Percentiles rank a stretch among this genome's conserved stretches.
Conservation (phyloP, 2,329 filamentous ascomycete genomes). For the Graphiopsis chlorocephala region DNA sequence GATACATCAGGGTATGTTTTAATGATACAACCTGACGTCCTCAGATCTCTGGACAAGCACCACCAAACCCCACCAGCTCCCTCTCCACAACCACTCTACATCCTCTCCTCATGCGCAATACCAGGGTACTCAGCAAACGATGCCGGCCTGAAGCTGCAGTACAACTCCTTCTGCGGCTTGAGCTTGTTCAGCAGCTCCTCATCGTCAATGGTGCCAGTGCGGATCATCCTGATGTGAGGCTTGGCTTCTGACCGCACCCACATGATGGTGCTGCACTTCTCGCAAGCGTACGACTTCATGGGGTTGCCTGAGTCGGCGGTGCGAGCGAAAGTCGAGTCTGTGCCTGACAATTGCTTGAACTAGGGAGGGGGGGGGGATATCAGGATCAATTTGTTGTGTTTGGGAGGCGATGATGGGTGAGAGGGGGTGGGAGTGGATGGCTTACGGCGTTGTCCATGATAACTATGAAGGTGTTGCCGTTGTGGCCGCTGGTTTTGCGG, state of each 20-base stretch:
- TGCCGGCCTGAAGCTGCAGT: background rate
- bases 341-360: slow-evolving; percentile 31
- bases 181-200: slow-evolving; percentile 20
- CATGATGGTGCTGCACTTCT: slow-evolving; percentile 30
- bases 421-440: background rate
- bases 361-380: slow-evolving; percentile 15
- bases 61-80: background rate
- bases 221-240: slow-evolving; percentile 29
- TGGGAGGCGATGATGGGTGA: background rate
- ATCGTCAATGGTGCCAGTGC: slow-evolving; percentile 34
- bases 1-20: background rate
- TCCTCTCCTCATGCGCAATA: background rate
- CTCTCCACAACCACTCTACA: background rate
- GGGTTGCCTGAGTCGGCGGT: slow-evolving; percentile 32
- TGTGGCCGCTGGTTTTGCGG: slow-evolving; percentile 28
- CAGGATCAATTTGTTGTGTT: too few species aligned
- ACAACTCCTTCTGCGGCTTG: background rate
- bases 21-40: background rate
- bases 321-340: slow-evolving; percentile 25
- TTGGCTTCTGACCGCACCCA: slow-evolving; percentile 26
- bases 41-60: background rate
- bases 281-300: slow-evolving; percentile 31
- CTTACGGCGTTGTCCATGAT: slow-evolving; percentile 28
- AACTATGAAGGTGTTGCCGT: slow-evolving; percentile 30
- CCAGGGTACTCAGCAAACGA: background rate